These are phyloP conservation scores for Cytospora leucostoma DNA, from an alignment of 2,329 filamentous ascomycete genomes.

Conservation along the genomic window DNA sequence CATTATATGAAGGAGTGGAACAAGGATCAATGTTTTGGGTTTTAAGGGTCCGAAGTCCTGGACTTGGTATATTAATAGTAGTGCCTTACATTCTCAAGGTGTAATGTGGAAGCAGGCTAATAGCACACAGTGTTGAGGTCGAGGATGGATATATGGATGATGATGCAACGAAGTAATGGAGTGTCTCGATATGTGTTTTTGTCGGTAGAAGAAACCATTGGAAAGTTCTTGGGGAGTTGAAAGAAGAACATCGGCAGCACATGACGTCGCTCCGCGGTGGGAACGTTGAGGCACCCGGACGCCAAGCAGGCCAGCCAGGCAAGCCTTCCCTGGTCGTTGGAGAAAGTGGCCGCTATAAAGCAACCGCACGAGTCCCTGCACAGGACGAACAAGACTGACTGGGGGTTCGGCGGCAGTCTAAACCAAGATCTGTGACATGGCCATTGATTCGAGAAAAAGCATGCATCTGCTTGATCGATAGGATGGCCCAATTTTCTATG, in stretches of 20 bases:
- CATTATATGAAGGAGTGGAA: slow-evolving; percentile 16
- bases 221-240: not conserved
- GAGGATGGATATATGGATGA: not conserved
- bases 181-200: not conserved
- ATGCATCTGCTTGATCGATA: not conserved
- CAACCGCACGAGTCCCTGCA: not conserved
- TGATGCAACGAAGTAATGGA: not conserved
- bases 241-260: slow-evolving; percentile 8
- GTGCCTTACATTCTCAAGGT: slow-evolving; percentile 19
- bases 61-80: slow-evolving; percentile 15
- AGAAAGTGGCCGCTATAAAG: not conserved
- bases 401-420: not conserved
- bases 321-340: not conserved
- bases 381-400: no score
- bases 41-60: slow-evolving; percentile 14
- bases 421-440: slow-evolving; percentile 2
- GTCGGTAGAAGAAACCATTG: not conserved
- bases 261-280: slow-evolving; percentile 23
- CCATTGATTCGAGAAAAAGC: no score
- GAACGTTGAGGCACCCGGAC: not conserved
- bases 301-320: no score
- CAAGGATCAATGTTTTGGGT: not conserved
- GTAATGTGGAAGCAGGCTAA: not conserved
- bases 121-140: not conserved
- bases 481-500: no score